Evolutionary conservation across 1,139 yeast genomes (phyloP), one percentile per base, ranked within the genome.

Genomic region (Magnusiomyces tetraspermus): DNA sequence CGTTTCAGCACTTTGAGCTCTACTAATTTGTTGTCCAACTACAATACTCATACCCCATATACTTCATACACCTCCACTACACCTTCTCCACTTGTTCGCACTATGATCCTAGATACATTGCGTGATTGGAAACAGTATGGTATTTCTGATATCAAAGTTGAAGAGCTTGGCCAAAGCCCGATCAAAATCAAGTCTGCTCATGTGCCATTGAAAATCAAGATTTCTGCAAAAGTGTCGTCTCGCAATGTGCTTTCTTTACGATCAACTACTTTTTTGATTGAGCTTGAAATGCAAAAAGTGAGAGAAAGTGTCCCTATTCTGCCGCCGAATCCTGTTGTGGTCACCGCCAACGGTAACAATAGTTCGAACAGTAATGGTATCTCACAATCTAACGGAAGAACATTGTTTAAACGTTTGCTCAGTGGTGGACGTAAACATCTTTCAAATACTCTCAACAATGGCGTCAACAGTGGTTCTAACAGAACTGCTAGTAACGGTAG

Each of bases 101-200:
- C 8, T 19, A 15, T 38, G 5, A 19, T 38, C 17, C 42, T 67
- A 37, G 66, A 63, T 40, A 60, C 67, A n/a, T 60, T 70, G 44
- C 58, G 59, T 40, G 68, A 62, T 24, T 70, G 73, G 73, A 58
- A 61, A 48, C 61, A 63, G 56, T 68, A 66, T 46, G 73, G 73
- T 5, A 62, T 70, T 41, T 59, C 67, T 6, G 58, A 62, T 36
- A 59, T 65, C 48, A 15, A 23, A 26, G 44, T 55, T 22, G 66
- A 63, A 48, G 61, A 64, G 42, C 15, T 43, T 24, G 33, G 46
- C 36, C 46, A 24, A 10, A 43, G 33, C 3, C 22, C 13, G 15
- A 13, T 24, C 21, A 24, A 28, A 17, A 11, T 30, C n/a, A 19
- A 43, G 21, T 17, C 36, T 17, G 4, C 38, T 15, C 46, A 43